Percentiles rank a stretch among this genome's conserved stretches.
Conservation (phyloP, 2,329 filamentous ascomycete genomes). For the Pseudogymnoascus sp. region DNA sequence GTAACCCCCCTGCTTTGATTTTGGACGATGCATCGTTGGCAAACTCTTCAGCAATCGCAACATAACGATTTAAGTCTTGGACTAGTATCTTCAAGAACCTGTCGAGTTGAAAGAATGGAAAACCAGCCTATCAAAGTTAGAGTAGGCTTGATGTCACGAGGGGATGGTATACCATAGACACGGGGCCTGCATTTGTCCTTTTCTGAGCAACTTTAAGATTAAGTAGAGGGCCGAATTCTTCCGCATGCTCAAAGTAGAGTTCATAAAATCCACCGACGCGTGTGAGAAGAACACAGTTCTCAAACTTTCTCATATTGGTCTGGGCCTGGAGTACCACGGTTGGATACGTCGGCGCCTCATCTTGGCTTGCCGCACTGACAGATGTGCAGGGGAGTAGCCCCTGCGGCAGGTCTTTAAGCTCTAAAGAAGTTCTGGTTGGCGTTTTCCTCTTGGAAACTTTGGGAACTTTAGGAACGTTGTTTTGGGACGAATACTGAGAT, state of each 20-base stretch:
- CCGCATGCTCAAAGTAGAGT: slow-evolving; percentile 92
- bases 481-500: background rate
- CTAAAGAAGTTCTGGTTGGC: background rate
- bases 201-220: slow-evolving; percentile 80
- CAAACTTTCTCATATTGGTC: slow-evolving; percentile 83
- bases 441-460: background rate
- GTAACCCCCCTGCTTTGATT: slow-evolving; percentile 64
- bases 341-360: slow-evolving; percentile 55
- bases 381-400: background rate
- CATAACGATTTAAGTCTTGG: slow-evolving; percentile 80
- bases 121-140: slow-evolving; percentile 57
- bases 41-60: slow-evolving; percentile 91
- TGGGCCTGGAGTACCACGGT: slow-evolving; percentile 81
- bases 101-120: slow-evolving; percentile 87
- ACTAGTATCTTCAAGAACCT: slow-evolving; percentile 88
- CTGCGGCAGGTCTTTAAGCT: background rate
- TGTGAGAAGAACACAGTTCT: slow-evolving; percentile 83
- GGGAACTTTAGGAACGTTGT: background rate
- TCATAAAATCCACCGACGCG: slow-evolving; percentile 95
- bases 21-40: slow-evolving; percentile 62
- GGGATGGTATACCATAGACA: slow-evolving; percentile 64
- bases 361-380: background rate
- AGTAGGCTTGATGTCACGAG: background rate
- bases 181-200: slow-evolving; percentile 66
- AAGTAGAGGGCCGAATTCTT: slow-evolving; percentile 75